Percentiles rank a stretch among this genome's conserved stretches.
These are phyloP conservation scores for Phaeoacremonium minimum DNA, from an alignment of 2,329 filamentous ascomycete species.

Conservation along the genomic window DNA sequence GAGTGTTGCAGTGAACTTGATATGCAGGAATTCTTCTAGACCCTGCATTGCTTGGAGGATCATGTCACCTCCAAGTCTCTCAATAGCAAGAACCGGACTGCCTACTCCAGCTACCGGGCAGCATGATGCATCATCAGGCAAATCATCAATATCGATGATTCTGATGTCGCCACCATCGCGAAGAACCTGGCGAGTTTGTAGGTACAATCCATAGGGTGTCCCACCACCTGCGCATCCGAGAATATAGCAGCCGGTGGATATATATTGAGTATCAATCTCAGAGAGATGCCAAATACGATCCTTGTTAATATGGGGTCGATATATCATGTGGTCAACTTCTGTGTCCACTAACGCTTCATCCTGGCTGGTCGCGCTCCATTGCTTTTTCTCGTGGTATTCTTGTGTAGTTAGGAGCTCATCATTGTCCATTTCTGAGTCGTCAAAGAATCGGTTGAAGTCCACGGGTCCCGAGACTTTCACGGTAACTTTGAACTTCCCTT, in stretches of 20 bases:
- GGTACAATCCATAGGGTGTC: slow-evolving; percentile 26
- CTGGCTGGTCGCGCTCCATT: not conserved
- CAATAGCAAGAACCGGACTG: not conserved
- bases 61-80: not conserved
- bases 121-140: slow-evolving; percentile 30
- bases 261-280: not conserved
- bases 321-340: not conserved
- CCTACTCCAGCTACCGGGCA: not conserved
- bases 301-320: not conserved
- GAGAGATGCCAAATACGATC: not conserved
- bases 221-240: slow-evolving; percentile 43
- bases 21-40: not conserved
- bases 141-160: slow-evolving; percentile 31
- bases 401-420: not conserved
- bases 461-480: not conserved
- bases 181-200: slow-evolving; percentile 33
- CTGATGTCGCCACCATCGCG: slow-evolving; percentile 30
- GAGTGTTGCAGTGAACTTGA: not conserved
- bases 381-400: not conserved
- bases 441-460: not conserved
- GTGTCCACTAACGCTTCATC: not conserved
- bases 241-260: slow-evolving; percentile 33
- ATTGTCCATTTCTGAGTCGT: not conserved
- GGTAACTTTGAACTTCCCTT: not conserved
- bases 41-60: not conserved